Conservation (phyloP, 306 rosid species). For the Parietaria judaica region DNA sequence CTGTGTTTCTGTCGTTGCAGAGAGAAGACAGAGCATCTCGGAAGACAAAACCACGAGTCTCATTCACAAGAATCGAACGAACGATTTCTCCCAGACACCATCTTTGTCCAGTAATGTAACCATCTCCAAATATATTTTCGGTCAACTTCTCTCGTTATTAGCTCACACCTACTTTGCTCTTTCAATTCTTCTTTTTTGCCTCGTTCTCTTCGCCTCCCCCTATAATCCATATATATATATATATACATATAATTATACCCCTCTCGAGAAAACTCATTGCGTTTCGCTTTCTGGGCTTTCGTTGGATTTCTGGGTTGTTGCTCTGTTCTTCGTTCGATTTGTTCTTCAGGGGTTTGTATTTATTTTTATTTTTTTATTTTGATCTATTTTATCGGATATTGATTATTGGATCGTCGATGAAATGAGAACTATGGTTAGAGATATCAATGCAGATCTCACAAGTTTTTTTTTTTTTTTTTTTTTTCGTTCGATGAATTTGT, state of each 20-base stretch:
- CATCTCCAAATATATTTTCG: slow-evolving; percentile 20
- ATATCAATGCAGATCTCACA: slow-evolving; percentile 24
- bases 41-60: slow-evolving; percentile 1
- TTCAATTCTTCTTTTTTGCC: slow-evolving; percentile 2
- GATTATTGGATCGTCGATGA: too few species aligned
- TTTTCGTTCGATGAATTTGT: background rate
- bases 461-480: too few species aligned
- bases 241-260: slow-evolving; percentile 1
- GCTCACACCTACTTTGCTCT: slow-evolving; percentile 22
- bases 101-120: background rate
- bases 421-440: too few species aligned
- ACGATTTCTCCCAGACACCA: slow-evolving; percentile 27
- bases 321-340: slow-evolving; percentile 5
- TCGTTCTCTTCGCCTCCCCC: slow-evolving; percentile 35
- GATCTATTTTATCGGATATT: background rate
- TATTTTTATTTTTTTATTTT: background rate
- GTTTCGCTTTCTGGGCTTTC: slow-evolving; percentile 2
- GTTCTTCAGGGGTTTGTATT: slow-evolving; percentile 7
- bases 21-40: slow-evolving; percentile 2
- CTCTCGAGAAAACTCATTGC: background rate
- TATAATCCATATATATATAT: background rate
- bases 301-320: slow-evolving; percentile 10
- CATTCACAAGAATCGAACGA: background rate
- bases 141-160: slow-evolving; percentile 30
- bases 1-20: slow-evolving; percentile 15